Percentiles rank a stretch among this genome's conserved stretches.
Evolutionary conservation across 2,329 filamentous ascomycete species (phyloP).

Genomic region (Exophiala sideris): DNA sequence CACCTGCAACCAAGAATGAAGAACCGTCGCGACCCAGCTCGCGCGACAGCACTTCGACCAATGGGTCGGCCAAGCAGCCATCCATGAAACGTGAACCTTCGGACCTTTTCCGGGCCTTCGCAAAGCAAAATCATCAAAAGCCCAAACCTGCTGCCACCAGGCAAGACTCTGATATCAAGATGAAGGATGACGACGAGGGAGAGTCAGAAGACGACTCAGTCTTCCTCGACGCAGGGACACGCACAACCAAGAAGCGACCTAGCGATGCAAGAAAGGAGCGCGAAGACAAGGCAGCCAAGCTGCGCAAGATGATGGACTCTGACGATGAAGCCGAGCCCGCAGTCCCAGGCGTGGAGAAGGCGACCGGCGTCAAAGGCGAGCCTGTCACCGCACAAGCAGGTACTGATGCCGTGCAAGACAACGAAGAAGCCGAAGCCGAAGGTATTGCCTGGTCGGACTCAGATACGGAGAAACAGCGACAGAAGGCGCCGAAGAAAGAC

Average conservation of each 20-base stretch:
- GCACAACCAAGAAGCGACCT: slow-evolving; percentile 35
- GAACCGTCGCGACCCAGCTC: slow-evolving; percentile 30
- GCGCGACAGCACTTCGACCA: slow-evolving; percentile 32
- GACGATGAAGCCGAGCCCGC: slow-evolving; percentile 47
- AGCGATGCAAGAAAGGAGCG: slow-evolving; percentile 25
- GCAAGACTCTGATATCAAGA: slow-evolving; percentile 16
- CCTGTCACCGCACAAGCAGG: slow-evolving; percentile 14
- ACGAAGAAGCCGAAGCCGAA: slow-evolving; percentile 58
- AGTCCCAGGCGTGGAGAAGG: slow-evolving; percentile 29
- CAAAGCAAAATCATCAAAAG: slow-evolving; percentile 23
- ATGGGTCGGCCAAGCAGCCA: slow-evolving; percentile 38
- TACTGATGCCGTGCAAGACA: slow-evolving; percentile 33
- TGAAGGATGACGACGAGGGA: slow-evolving; percentile 44
- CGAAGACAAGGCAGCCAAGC: slow-evolving; percentile 59
- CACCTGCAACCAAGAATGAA: slow-evolving; percentile 4
- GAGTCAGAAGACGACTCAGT: slow-evolving; percentile 54
- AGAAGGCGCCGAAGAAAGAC: slow-evolving; percentile 39
- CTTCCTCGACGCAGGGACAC: slow-evolving; percentile 41
- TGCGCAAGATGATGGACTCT: slow-evolving; percentile 73
- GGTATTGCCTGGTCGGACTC: slow-evolving; percentile 35
- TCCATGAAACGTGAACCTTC: slow-evolving; percentile 33
- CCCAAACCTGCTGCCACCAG: slow-evolving; percentile 20
- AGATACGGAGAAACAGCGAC: slow-evolving; percentile 21
- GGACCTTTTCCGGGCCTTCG: slow-evolving; percentile 29
- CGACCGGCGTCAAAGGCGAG: slow-evolving; percentile 10